phyloP scores from a whole-genome alignment of 73 alveolate genomes.

The Effrenium voratum region DNA sequence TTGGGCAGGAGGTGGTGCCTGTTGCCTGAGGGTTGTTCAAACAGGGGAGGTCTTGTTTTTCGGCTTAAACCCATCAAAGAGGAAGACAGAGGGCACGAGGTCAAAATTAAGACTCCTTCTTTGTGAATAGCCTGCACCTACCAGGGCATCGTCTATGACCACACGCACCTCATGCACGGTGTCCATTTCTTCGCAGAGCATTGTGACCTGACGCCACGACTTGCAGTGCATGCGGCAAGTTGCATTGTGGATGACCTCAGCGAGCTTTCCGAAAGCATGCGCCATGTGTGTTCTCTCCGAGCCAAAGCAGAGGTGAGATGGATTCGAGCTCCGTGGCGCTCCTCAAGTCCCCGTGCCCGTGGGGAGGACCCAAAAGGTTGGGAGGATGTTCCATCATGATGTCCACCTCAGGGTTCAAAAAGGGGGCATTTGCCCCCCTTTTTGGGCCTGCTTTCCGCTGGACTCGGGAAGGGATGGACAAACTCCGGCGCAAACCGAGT shows the following conservation, averaged over 20 bases:
- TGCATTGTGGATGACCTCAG: neutral
- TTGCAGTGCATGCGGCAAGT: neutral
- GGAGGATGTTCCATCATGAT: neutral
- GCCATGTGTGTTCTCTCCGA: neutral
- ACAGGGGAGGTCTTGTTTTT: no score
- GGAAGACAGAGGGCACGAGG: no score
- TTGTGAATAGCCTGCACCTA: no score
- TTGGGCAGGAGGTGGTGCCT: no score
- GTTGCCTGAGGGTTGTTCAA: no score
- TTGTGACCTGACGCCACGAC: slow-evolving; percentile 6
- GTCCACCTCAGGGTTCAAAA: neutral
- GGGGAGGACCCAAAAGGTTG: neutral
- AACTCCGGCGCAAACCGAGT: neutral
- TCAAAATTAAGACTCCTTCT: no score
- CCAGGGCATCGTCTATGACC: slow-evolving; percentile 92
- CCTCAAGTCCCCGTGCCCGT: slow-evolving; percentile 66
- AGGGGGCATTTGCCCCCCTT: neutral
- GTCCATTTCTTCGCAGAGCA: slow-evolving; percentile 84
- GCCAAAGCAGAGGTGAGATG: slow-evolving; percentile 23
- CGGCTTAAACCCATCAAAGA: no score
- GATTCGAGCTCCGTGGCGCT: slow-evolving; percentile 66
- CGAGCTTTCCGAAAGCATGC: neutral
- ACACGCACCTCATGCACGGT: slow-evolving; percentile 91
- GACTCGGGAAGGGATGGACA: neutral
- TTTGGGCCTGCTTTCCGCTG: neutral